Percentiles rank a stretch among this genome's conserved stretches.
Evolutionary conservation across 345 rosid species (phyloP).

Genomic region (Rhodamnia argentea): DNA sequence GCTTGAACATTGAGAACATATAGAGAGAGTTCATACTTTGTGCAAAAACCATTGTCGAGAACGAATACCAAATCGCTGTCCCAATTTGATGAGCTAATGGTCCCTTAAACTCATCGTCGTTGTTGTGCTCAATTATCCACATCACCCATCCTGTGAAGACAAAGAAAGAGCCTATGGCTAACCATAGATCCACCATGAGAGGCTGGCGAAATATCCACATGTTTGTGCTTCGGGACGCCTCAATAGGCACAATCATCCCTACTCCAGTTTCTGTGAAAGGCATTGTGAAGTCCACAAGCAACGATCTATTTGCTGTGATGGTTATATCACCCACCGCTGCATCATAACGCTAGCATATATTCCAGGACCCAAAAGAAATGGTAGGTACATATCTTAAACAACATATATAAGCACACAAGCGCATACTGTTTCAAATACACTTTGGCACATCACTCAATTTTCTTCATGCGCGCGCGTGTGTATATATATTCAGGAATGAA

Average conservation of each 20-base stretch:
- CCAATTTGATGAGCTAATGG: constrained; percentile 25
- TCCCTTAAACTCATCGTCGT: constrained; percentile 30
- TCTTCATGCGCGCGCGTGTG: too few species aligned
- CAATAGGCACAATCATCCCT: constrained; percentile 25
- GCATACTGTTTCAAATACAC: too few species aligned
- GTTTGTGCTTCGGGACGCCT: constrained; percentile 5
- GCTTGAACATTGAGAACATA: neutral
- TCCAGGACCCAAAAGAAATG: neutral
- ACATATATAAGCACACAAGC: neutral
- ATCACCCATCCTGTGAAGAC: constrained; percentile 27
- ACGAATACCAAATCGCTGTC: constrained; percentile 28
- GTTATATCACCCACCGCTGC: constrained; percentile 36
- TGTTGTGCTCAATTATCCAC: constrained; percentile 36
- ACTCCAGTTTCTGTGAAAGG: constrained; percentile 40
- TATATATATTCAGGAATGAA: too few species aligned
- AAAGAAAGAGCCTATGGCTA: constrained; percentile 17
- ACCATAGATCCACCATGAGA: constrained; percentile 35
- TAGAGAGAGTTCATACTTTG: constrained; percentile 14
- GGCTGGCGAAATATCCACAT: constrained; percentile 52
- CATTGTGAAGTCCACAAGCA: constrained; percentile 30
- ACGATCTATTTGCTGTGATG: constrained; percentile 19
- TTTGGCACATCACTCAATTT: neutral
- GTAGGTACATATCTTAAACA: neutral
- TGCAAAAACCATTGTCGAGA: constrained; percentile 38
- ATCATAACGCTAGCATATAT: neutral